Evolutionary conservation across 345 rosid genomes (phyloP).

Genomic region (Schrenkiella parvula): DNA sequence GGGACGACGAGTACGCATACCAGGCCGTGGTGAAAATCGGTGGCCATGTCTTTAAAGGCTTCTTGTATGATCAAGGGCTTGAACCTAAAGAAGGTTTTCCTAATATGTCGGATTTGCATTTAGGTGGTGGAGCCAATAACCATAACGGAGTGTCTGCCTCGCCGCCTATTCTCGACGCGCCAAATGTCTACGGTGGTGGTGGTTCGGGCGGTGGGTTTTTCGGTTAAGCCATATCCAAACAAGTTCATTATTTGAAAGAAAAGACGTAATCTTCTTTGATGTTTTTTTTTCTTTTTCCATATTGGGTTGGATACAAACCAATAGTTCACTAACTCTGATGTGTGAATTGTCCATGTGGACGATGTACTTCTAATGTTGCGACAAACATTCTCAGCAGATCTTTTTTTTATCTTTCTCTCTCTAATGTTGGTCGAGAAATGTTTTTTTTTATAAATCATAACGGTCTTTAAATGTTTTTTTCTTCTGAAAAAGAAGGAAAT

Average conservation of each 20-base stretch:
- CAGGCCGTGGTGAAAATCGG: slow-evolving; percentile 89
- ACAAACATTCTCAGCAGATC: neutral
- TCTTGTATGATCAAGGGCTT: slow-evolving; percentile 81
- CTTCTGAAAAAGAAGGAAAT: neutral
- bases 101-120: slow-evolving; percentile 75
- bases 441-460: neutral
- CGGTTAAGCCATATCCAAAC: slow-evolving; percentile 56
- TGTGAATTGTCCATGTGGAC: slow-evolving; percentile 3
- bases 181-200: slow-evolving; percentile 63
- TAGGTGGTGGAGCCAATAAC: slow-evolving; percentile 58
- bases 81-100: slow-evolving; percentile 72
- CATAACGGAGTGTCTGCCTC: slow-evolving; percentile 57
- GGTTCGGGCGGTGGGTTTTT: slow-evolving; percentile 54
- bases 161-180: slow-evolving; percentile 50
- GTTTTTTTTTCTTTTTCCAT: neutral
- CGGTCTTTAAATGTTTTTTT: neutral
- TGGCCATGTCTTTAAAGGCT: slow-evolving; percentile 89
- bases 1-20: slow-evolving; percentile 87
- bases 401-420: neutral
- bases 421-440: neutral
- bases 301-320: slow-evolving; percentile 18
- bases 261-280: neutral
- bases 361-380: neutral
- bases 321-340: neutral
- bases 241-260: slow-evolving; percentile 1